Base-by-base conservation (phyloP, 192 early-diverging fungal species). In the Geranomyces variabilis region DNA sequence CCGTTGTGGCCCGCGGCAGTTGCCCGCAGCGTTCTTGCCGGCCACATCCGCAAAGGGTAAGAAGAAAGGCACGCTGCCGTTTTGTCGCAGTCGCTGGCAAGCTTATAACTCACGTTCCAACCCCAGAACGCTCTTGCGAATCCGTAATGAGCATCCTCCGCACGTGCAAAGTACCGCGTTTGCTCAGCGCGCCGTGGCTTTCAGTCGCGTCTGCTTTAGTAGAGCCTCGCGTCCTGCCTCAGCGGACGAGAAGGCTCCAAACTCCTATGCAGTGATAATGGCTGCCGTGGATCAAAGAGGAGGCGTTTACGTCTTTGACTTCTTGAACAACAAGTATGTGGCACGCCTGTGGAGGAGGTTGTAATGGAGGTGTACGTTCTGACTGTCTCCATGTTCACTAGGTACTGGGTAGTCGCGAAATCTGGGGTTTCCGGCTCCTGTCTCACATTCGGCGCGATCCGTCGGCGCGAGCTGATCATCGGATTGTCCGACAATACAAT, bases 221-320 rank as follows among this genome's bases (percentile, higher is more conserved):
- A n/a, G 31, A 9, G 69, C 77, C 28, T 73, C 75, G 66, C 19
- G 43, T 9, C 36, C 63, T 28, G 24, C 26, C 13, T 33, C 61
- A 33, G 33, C 71, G 56, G 26, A 41, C 56, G 17, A 19, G 21
- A 7, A 14, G 47, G 29, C 5, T 19, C 14, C 57, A 8, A 12
- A 21, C 34, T 17, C 29, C 26, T 75, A 73, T 34, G 53, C 70
- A 7, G 78, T 71, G 58, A 66, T 78, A 17, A 19, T 82, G 47
- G 79, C 69, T 0, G 70, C 78, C 24, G 78, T 67, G n/a, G 84
- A 86, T 71, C 79, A 86, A 51, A 44, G 81, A 29, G 84, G 84
- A 10, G 70, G 77, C 28, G 67, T 86, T 8, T 83, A 73, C 47
- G 75, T 53, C 12, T 65, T 83, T 31, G 81, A 86, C 70, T 74